Base-by-base conservation (phyloP, 2,329 filamentous ascomycete genomes). In the Aureobasidium sp. region DNA sequence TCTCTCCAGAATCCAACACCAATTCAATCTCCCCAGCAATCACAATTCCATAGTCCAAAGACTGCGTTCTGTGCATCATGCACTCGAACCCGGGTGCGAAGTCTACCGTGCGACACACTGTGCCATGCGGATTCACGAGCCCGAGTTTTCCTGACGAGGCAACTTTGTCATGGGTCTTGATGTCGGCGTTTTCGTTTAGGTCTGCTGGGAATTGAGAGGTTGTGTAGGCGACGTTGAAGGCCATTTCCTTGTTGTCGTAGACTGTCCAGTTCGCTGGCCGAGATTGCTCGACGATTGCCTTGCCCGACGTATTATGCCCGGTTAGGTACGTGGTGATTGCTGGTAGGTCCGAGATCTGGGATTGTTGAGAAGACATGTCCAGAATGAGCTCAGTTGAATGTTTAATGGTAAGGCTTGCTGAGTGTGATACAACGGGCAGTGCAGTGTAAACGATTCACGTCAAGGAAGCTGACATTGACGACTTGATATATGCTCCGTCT, bases 161-260 rank as follows among this genome's bases (percentile, higher is more conserved):
- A 64, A 77, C 78, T 40, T 68, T 64, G 33, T 75, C 69, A 69
- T 83, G 82, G 9, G 73, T 71, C 9, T 69, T 66, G 24, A 84
- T 72, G 67, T 85, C 81, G 61, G 72, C 67, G 63, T 80, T 75
- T 27, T 71, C 66, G 66, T 75, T 74, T 60, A 84, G 72, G 53
- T 78, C 68, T 33, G 78, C 75, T 0, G 81, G 81, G 58, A 78
- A 79, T 58, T 72, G 68, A 57, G 74, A 73, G 14, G 82, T 80
- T 4, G 79, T 79, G 72, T 81, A 84, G 63, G 75, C 76, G 31
- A 82, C 77, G 19, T 73, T 73, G 69, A 82, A 82, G 17, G 72
- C 73, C 37, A 79, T 76, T 42, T 77, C 76, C 64, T 79, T 76
- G n/a, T 72, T 64, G 69, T 74, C 69, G 71, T 74, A 68, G 66